phyloP scores from a whole-genome alignment of 306 rosid species.

The Cajanus cajan region DNA sequence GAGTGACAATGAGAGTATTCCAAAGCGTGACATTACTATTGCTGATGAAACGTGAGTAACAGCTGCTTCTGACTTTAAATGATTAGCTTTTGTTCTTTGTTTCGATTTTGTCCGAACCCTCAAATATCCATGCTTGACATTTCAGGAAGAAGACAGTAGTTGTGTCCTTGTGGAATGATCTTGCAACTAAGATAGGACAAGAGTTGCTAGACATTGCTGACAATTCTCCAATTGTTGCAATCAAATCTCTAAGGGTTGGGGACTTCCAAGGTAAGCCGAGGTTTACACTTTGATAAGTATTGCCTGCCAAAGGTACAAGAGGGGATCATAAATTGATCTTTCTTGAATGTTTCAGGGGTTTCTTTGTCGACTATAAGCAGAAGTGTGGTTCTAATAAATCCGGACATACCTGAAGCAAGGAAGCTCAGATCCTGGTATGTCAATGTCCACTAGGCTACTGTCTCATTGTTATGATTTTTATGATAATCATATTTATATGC shows the following conservation, averaged over 20 bases:
- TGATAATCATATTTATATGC: not conserved
- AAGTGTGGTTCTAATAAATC: conserved; percentile 62
- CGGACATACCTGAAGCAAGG: conserved; percentile 73
- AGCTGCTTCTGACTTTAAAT: not conserved
- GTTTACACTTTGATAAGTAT: not conserved
- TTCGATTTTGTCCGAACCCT: not conserved
- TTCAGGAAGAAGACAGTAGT: conserved; percentile 85
- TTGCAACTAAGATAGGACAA: conserved; percentile 79
- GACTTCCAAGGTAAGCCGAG: conserved; percentile 73
- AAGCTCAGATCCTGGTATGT: conserved; percentile 74
- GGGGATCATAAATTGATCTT: not conserved
- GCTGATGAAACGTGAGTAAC: conserved; percentile 79
- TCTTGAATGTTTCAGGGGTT: conserved; percentile 56
- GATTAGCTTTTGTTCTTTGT: not conserved
- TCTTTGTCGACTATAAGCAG: conserved; percentile 72
- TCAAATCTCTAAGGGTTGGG: conserved; percentile 84
- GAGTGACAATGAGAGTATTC: conserved; percentile 68
- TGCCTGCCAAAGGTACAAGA: not conserved
- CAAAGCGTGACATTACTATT: conserved; percentile 94
- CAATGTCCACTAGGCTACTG: not conserved
- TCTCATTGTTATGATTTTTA: not conserved
- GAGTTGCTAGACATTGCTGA: conserved; percentile 69
- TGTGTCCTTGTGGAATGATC: conserved; percentile 91
- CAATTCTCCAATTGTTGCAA: conserved; percentile 71
- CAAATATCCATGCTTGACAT: not conserved